Conservation (phyloP, 148 eudicot species). For the Nyssa sinensis region DNA sequence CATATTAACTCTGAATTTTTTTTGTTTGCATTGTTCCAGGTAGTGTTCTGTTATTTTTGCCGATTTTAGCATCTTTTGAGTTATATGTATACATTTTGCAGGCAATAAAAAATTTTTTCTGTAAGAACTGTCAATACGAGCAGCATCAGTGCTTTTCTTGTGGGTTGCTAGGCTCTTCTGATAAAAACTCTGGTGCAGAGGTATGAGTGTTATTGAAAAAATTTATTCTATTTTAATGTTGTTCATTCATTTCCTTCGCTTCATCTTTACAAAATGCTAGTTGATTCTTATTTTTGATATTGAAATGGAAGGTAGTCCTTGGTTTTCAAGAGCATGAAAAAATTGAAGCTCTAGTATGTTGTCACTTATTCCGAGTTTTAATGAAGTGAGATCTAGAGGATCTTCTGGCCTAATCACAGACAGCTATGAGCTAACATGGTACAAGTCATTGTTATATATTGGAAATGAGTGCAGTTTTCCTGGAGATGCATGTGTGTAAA, state of each 20-base stretch:
- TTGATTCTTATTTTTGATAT: not conserved
- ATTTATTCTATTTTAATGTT: not conserved
- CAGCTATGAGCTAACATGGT: too few species aligned
- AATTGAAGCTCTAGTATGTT: not conserved
- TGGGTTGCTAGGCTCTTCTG: constrained; percentile 85
- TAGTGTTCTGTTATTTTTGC: not conserved
- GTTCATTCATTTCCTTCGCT: not conserved
- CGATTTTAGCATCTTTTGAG: not conserved
- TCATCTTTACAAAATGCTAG: not conserved
- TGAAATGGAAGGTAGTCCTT: not conserved
- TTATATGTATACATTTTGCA: constrained; percentile 27
- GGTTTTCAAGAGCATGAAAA: not conserved
- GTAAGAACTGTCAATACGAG: constrained; percentile 67
- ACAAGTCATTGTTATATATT: not conserved
- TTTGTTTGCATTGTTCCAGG: not conserved
- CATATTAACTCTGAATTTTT: not conserved
- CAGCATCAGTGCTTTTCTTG: constrained; percentile 86
- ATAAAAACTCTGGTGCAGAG: constrained; percentile 71
- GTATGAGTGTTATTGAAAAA: constrained; percentile 33
- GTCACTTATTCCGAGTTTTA: too few species aligned
- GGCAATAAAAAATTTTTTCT: constrained; percentile 55
- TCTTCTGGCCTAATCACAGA: too few species aligned
- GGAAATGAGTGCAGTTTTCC: not conserved
- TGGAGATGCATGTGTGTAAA: not conserved
- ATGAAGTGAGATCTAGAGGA: not conserved